Percentiles rank a stretch among this genome's conserved stretches.
Conservation (phyloP, 2,329 filamentous ascomycete genomes). For the Pseudopithomyces chartarum region DNA sequence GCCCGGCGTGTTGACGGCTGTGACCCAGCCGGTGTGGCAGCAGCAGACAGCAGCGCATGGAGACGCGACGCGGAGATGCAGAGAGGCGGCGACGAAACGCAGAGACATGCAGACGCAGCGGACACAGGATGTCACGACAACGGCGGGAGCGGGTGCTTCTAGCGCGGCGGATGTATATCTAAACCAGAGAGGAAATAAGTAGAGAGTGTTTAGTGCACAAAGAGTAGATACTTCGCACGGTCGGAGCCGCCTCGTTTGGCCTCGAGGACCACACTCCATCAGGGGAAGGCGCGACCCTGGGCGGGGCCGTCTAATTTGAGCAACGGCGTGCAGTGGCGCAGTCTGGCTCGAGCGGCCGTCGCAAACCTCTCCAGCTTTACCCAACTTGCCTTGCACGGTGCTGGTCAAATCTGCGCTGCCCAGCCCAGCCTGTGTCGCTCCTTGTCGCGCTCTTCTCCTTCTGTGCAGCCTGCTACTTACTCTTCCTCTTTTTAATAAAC, state of each 20-base stretch:
- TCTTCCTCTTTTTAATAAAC: slow-evolving; percentile 11
- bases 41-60: neutral
- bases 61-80: neutral
- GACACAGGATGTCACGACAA: neutral
- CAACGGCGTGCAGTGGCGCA: neutral
- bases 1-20: slow-evolving; percentile 7
- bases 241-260: neutral
- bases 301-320: slow-evolving; percentile 1
- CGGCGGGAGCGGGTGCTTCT: too few species aligned
- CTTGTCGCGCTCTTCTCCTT: neutral
- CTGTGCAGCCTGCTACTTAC: neutral
- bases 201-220: too few species aligned
- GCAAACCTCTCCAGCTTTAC: slow-evolving; percentile 1
- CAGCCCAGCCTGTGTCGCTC: slow-evolving; percentile 4
- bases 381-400: neutral
- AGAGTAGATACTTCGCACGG: too few species aligned
- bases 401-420: slow-evolving; percentile 14
- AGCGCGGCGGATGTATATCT: too few species aligned
- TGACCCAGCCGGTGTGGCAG: slow-evolving; percentile 4
- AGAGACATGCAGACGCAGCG: too few species aligned
- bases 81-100: too few species aligned
- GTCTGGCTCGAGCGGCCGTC: neutral
- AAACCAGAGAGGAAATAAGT: too few species aligned
- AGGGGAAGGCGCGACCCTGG: slow-evolving; percentile 1
- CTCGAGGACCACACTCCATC: neutral